Percentiles rank a stretch among this genome's conserved stretches.
These are phyloP conservation scores for Daedaleopsis nitida DNA, from an alignment of 768 basidiomycete species.

Conservation along the genomic window DNA sequence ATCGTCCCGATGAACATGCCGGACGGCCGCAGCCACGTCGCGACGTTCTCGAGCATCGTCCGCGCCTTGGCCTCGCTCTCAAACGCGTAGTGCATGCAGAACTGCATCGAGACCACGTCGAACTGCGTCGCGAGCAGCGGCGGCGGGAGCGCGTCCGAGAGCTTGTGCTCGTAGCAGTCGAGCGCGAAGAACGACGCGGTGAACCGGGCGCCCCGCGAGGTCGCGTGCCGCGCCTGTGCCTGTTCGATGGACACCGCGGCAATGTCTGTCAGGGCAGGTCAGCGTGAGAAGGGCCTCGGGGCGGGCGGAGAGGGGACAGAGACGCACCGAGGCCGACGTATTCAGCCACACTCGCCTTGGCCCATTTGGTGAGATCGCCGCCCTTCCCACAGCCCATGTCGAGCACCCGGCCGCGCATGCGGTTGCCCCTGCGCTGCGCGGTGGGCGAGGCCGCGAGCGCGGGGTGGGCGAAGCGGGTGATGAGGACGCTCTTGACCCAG, in stretches of 20 bases:
- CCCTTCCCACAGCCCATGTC: slow-evolving; percentile 99
- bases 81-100: slow-evolving; percentile 99
- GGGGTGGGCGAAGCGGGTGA: slow-evolving; percentile 84
- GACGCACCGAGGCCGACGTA: slow-evolving; percentile 78
- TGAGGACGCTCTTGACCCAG: slow-evolving; percentile 98
- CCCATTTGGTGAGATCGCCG: slow-evolving; percentile 96
- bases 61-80: slow-evolving; percentile 85
- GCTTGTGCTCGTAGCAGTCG: slow-evolving; percentile 82
- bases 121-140: slow-evolving; percentile 65
- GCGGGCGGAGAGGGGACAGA: slow-evolving; percentile 29
- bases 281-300: slow-evolving; percentile 3
- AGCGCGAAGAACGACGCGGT: slow-evolving; percentile 81
- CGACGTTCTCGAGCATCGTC: slow-evolving; percentile 92
- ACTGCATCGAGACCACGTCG: slow-evolving; percentile 98
- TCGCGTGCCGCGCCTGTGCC: slow-evolving; percentile 72
- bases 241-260: slow-evolving; percentile 88
- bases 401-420: slow-evolving; percentile 71
- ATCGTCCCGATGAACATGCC: slow-evolving; percentile 98
- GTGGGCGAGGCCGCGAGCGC: slow-evolving; percentile 49
- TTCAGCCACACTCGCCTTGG: slow-evolving; percentile 78
- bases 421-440: slow-evolving; percentile 30
- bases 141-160: slow-evolving; percentile 69
- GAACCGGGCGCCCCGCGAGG: slow-evolving; percentile 55
- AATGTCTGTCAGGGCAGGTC: slow-evolving; percentile 65
- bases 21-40: slow-evolving; percentile 73